Base-by-base conservation (phyloP, 169 alveolate species). In the Plasmodium gonderi region DNA sequence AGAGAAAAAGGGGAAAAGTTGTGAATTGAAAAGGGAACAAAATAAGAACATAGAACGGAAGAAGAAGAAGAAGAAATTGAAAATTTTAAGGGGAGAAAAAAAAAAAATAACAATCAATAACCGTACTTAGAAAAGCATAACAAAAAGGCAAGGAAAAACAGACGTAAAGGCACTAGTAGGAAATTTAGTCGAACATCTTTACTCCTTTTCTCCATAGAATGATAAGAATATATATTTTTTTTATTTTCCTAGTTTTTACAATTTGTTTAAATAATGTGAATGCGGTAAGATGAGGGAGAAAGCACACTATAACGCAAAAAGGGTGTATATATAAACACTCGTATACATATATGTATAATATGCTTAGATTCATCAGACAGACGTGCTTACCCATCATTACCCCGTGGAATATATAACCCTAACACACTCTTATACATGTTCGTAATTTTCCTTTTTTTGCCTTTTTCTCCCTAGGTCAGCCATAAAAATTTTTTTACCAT, bases 261-360 rank as follows among this genome's bases (percentile, higher is more conserved):
- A 42, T 83, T 36, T 69, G 65, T 47, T 31, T 74, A 65, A 72
- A 69, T 64, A 83, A 83, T 83, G 92, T 72, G 51, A 83, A 83
- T 45, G 51, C 92, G 44, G 92, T 83, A 65, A 64, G 90, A 42
- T n/a, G 42, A 3, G 23, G 8, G 75, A 5, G 64, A 67, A 12
- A 76, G 64, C 47, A 31, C 8, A 7, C 38, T n/a, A 60, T 72
- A 31, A 20, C 9, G 23, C 20, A 36, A 9, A 20, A 69, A 3
- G 51, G 5, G 33, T 29, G 49, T 11, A 36, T n/a, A 33, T 33
- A 54, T 33, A 77, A n/a, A 77, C 74, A 44, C 67, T 31, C 47
- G 40, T 44, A 23, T 44, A n/a, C 38, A 77, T 7, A 29, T 65
- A 20, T 17, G 31, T 14, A 31, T 36, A 69, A 40, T 76, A 51